A percentile compares a stretch with the other conserved stretches of the same genome.
Evolutionary conservation across 495 filamentous ascomycete genomes (phyloP).

Genomic region (Lophium mytilinum): DNA sequence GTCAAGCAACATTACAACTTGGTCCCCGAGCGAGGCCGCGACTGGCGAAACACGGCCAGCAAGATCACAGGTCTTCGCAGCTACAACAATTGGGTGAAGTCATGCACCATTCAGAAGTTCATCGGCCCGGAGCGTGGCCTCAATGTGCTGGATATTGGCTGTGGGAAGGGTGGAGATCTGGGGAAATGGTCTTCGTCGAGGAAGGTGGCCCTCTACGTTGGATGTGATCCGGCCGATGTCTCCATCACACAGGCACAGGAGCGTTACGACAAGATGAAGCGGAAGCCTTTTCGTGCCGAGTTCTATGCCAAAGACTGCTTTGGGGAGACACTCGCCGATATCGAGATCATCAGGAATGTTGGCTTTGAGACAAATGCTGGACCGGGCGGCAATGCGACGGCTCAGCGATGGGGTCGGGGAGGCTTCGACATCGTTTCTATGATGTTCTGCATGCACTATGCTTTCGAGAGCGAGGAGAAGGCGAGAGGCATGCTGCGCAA

Average conservation of each 20-base stretch:
- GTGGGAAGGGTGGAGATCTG: constrained; percentile 92
- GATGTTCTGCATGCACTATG: constrained; percentile 99
- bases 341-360: constrained; percentile 70
- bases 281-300: constrained; percentile 65
- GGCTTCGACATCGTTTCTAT: constrained; percentile 95
- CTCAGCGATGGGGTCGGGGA: constrained; percentile 55
- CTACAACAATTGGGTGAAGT: constrained; percentile 99
- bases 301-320: constrained; percentile 89
- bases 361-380: constrained; percentile 67
- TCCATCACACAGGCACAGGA: constrained; percentile 84
- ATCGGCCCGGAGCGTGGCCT: constrained; percentile 70
- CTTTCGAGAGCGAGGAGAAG: constrained; percentile 82
- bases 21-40: constrained; percentile 83
- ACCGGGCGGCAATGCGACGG: constrained; percentile 49
- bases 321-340: constrained; percentile 65
- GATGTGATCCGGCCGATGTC: constrained; percentile 84
- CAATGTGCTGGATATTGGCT: constrained; percentile 85
- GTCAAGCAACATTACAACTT: constrained; percentile 92
- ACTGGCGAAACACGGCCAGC: constrained; percentile 89
- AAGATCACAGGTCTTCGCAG: constrained; percentile 88
- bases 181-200: constrained; percentile 94
- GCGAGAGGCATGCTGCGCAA: constrained; percentile 88
- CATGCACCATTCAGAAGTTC: constrained; percentile 92
- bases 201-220: constrained; percentile 78
- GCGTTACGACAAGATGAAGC: constrained; percentile 67